Evolutionary conservation across 768 basidiomycete genomes (phyloP).

Genomic region (Tephrocybe sp.): DNA sequence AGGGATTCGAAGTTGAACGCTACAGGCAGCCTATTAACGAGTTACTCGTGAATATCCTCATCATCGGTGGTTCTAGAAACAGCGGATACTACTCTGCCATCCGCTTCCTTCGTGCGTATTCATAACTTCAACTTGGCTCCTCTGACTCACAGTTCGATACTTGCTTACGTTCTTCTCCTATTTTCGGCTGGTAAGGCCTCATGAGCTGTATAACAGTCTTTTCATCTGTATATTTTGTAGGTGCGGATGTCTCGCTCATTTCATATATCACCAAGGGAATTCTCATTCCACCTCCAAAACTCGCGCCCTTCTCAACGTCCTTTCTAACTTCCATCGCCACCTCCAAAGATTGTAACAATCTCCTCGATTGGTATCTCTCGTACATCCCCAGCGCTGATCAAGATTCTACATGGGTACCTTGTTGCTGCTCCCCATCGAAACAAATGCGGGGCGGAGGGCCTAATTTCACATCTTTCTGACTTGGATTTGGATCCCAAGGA

Average conservation of each 20-base stretch:
- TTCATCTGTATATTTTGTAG: background rate
- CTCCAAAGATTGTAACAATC: conserved; percentile 49
- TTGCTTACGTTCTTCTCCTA: conserved; percentile 52
- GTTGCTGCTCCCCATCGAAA: conserved; percentile 52
- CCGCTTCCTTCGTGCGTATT: conserved; percentile 2
- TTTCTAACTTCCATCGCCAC: conserved; percentile 50
- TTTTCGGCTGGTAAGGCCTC: conserved; percentile 55
- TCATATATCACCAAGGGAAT: conserved; percentile 45
- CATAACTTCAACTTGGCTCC: conserved; percentile 50
- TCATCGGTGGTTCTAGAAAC: conserved; percentile 4
- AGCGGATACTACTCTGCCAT: conserved; percentile 4
- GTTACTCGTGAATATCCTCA: background rate
- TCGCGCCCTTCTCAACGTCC: conserved; percentile 55
- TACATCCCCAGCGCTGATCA: conserved; percentile 45
- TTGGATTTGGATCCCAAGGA: conserved; percentile 44
- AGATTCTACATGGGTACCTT: conserved; percentile 46
- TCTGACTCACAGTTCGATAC: conserved; percentile 25
- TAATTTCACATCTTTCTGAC: conserved; percentile 47
- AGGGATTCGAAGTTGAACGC: no score
- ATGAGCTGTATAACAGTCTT: background rate
- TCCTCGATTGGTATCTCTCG: conserved; percentile 55
- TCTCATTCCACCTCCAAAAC: conserved; percentile 48
- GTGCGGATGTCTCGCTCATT: conserved; percentile 28
- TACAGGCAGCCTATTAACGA: no score
- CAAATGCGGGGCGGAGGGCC: conserved; percentile 60